A percentile compares a stretch with the other conserved stretches of the same genome.
Evolutionary conservation across 73 alveolate species (phyloP).

Genomic region (Blepharisma japonicum): DNA sequence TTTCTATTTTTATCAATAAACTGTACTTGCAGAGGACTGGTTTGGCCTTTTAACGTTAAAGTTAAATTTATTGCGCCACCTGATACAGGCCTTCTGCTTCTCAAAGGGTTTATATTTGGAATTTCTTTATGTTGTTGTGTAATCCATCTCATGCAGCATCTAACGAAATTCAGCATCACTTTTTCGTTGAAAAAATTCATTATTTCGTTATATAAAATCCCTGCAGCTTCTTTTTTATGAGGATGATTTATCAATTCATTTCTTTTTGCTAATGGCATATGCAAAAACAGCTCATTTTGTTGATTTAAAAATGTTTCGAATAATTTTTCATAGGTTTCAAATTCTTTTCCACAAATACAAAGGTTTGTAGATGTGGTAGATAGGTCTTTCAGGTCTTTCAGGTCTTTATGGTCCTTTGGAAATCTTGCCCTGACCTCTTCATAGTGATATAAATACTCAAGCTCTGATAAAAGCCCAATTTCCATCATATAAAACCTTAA

Average conservation of each 20-base stretch:
- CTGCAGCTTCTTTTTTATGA: background rate
- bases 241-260: background rate
- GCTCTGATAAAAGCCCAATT: background rate
- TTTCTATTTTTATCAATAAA: background rate
- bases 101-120: background rate
- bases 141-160: constrained; percentile 6
- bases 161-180: background rate
- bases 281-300: background rate
- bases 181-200: background rate
- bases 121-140: background rate
- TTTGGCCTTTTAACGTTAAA: background rate
- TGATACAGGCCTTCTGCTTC: background rate
- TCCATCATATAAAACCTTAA: background rate
- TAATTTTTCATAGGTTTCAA: background rate
- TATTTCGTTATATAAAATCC: background rate
- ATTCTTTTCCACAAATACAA: background rate
- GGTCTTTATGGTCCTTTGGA: background rate
- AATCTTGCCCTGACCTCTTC: background rate
- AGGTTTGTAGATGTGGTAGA: background rate
- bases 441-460: background rate
- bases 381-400: too few species aligned
- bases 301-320: background rate
- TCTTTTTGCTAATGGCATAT: background rate
- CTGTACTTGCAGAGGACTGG: constrained; percentile 24
- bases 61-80: background rate